phyloP scores from a whole-genome alignment of 495 filamentous ascomycete species.

The Penicillium cataractarum region DNA sequence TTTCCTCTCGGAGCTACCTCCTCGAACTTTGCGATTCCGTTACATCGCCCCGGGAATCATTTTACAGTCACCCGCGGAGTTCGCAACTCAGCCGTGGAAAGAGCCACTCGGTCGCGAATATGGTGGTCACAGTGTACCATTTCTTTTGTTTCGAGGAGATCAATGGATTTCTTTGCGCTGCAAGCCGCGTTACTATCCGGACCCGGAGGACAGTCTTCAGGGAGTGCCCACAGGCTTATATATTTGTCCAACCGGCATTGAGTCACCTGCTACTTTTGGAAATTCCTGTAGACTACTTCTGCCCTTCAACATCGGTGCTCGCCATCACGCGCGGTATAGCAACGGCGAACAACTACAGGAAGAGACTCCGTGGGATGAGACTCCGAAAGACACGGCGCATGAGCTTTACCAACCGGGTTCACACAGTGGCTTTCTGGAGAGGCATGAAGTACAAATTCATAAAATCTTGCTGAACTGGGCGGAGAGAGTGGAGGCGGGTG shows the following conservation, averaged over 20 bases:
- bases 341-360: not conserved
- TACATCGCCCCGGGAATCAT: conserved; percentile 18
- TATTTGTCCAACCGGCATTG: not conserved
- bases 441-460: conserved; percentile 10
- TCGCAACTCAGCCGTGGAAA: conserved; percentile 6
- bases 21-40: conserved; percentile 8
- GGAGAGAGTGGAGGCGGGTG: conserved; percentile 18
- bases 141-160: conserved; percentile 13
- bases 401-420: conserved; percentile 5
- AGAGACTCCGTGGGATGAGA: not conserved
- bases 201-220: not conserved
- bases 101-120: not conserved
- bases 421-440: conserved; percentile 9
- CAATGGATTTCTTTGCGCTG: not conserved
- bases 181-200: conserved; percentile 8
- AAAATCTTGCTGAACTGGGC: conserved; percentile 19
- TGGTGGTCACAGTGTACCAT: not conserved
- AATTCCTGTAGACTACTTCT: conserved; percentile 12
- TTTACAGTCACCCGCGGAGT: not conserved
- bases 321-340: conserved; percentile 10
- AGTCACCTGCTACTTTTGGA: not conserved
- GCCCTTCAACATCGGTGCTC: conserved; percentile 13
- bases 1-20: not conserved
- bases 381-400: not conserved
- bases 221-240: conserved; percentile 11